Base-by-base conservation (phyloP, 495 filamentous ascomycete genomes). In the Xanthoparmelia taractica region DNA sequence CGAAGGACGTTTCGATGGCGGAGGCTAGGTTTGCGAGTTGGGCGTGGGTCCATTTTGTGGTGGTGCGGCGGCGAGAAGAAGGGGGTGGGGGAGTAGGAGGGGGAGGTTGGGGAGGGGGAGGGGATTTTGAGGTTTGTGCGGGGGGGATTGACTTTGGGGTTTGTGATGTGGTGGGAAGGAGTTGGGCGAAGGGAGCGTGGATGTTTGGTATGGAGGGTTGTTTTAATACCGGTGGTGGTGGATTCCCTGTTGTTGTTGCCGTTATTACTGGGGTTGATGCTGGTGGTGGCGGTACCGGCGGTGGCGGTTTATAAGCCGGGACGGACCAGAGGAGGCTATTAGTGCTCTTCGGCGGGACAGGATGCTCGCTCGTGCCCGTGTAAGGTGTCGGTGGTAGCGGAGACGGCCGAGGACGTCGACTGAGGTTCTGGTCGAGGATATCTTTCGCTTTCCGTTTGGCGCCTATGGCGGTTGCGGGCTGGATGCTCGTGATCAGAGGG, bases 11-110 rank as follows among this genome's bases (percentile, higher is more conserved):
- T 31, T 61, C 59, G 20, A 61, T 12, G 4, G 59, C 59, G 1
- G 47, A 29, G 12, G 38, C 37, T 25, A 61, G 45, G 6, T 50
- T 55, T 2, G 59, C 50, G 8, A 61, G 57, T 10, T 58, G 57
- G 37, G 57, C 57, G n/a, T 13, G 15, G 2, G 57, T 58, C 57
- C 57, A 58, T 29, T 29, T 41, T 0, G 57, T n/a, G n/a, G n/a
- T n/a, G n/a, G n/a, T n/a, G n/a, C n/a, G n/a, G n/a, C n/a, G n/a
- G n/a, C n/a, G n/a, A n/a, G n/a, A n/a, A n/a, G n/a, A n/a, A n/a
- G n/a, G n/a, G n/a, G n/a, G n/a, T n/a, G n/a, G n/a, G n/a, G n/a
- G 25, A 7, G 15, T 17, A 20, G 20, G 55, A 8, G 20, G 55
- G 34, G 4, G 7, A 34, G 29, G 20, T 5, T 58, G n/a, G 11